Evolutionary conservation across 2,329 filamentous ascomycete species (phyloP), one percentile per base, ranked within the genome.

Genomic region (Penicillium italicum): DNA sequence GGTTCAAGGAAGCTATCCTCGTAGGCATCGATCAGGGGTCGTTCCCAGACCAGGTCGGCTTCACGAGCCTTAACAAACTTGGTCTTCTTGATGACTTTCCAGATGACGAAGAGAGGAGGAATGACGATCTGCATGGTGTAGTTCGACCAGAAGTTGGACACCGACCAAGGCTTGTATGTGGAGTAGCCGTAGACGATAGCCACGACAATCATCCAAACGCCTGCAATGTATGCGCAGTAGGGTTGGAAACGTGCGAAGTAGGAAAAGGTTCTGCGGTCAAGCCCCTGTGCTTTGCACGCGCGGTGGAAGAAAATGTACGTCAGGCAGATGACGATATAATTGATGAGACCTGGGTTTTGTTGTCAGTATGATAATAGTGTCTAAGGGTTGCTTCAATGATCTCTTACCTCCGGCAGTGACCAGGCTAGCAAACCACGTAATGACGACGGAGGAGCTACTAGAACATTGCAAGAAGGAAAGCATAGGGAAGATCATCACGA

Each of bases 41-140:
- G 75, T 63, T 87, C 79, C 83, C 83, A 83, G 40, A 84, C 73
- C 16, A 87, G 75, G 64, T 87, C 84, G 3, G 79, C 78, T 65
- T 88, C 80, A 5, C 76, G 67, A 0, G 85, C 74, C 2, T 72
- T 72, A 18, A 85, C 74, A 49, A 82, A 74, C 56, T 77, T 78
- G 1, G 85, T 88, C 54, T 75, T 76, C 74, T 85, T 83, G 68
- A 84, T 20, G 1, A 88, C 8, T 73, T 89, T 90, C 84, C 85
- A 90, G 63, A 77, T 76, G 20, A 80, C 50, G 66, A 81, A 87
- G 28, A 84, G 72, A 34, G 82, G 66, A 8, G 80, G 77, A 0
- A 79, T 78, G 24, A 85, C 71, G 14, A 84, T 70, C 57, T 81
- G 74, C 80, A 85, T 83, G 28, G 79, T 80, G 70, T 84, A 85